Conservation (phyloP, 768 basidiomycete species). For the Symmetrospora coprosmae region DNA sequence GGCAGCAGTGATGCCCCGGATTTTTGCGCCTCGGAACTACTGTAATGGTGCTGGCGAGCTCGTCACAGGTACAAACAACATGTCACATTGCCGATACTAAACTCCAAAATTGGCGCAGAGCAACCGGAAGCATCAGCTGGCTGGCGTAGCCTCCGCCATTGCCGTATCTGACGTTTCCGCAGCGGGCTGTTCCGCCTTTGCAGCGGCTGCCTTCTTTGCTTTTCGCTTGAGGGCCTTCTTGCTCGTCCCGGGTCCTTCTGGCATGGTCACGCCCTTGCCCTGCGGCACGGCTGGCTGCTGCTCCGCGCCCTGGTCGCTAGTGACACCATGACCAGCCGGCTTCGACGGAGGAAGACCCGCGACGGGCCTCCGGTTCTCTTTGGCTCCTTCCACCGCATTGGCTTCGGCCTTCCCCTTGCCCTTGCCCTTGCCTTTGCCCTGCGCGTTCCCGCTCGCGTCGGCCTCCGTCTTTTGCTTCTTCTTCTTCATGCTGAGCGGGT, state of each 20-base stretch:
- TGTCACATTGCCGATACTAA: too few species aligned
- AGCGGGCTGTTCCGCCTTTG: too few species aligned
- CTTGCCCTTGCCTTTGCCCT: not conserved
- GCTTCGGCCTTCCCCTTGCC: not conserved
- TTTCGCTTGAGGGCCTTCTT: conserved; percentile 25
- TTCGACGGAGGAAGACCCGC: not conserved
- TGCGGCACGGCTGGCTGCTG: conserved; percentile 2
- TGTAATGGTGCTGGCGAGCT: too few species aligned
- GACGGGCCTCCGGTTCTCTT: not conserved
- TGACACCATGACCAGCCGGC: not conserved
- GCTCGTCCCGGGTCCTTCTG: conserved; percentile 9
- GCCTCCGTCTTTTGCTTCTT: conserved; percentile 41
- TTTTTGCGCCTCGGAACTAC: too few species aligned
- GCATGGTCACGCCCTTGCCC: not conserved
- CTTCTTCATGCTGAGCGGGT: conserved; percentile 85
- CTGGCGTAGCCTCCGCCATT: too few species aligned
- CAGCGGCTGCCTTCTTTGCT: conserved; percentile 23
- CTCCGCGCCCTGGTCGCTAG: not conserved
- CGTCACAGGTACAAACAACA: too few species aligned
- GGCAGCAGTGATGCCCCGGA: too few species aligned
- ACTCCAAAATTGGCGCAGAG: too few species aligned
- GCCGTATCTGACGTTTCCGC: too few species aligned
- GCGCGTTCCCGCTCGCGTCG: not conserved
- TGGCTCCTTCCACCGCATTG: not conserved
- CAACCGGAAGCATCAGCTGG: too few species aligned